Evolutionary conservation across 2,329 filamentous ascomycete genomes (phyloP), one percentile per base, ranked within the genome.

Genomic region (Microascus cirrosus): DNA sequence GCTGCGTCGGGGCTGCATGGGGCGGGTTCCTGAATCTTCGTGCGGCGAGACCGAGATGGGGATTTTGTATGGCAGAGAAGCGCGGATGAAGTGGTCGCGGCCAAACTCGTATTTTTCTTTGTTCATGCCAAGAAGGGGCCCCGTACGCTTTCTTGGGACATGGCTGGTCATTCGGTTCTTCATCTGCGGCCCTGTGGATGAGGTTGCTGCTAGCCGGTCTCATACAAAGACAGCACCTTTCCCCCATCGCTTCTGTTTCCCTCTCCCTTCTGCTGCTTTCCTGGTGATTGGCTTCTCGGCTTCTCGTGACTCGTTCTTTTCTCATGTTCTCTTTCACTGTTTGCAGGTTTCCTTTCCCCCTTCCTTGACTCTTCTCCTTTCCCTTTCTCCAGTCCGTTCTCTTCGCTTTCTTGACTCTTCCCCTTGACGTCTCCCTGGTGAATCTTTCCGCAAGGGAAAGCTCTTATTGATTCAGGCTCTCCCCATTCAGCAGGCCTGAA

Each of bases 401-500:
- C 25, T 25, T 56, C 42, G 10, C 13, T 25, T 12, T 45, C 6
- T n/a, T 55, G 25, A 7, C 39, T 18, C 18, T 18, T 18, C 56
- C 8, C 32, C 15, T 45, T 50, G 20, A 36, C 34, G 2, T 22
- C 13, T 24, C 2, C 28, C 28, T 36, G 15, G 34, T 32, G 28
- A 32, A 4, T 32, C 28, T 32, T 32, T 20, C 36, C 2, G 20
- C 20, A 48, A 32, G 22, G 35, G 11, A 55, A 50, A 20, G 3
- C 15, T 28, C 42, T 6, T 42, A 35, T 39, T 32, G 25, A 22
- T 56, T 13, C 39, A 56, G 54, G 54, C 24, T 50, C 7, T 24
- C 6, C 54, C 54, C 39, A 42, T 56, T 50, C 42, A 48, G 25
- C 54, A 20, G 54, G 42, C 25, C 25, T 50, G 42, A 56, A 56